Percentiles rank a stretch among this genome's conserved stretches.
Evolutionary conservation across 176 grass and related monocot species (phyloP).

Genomic region (Olyra latifolia): DNA sequence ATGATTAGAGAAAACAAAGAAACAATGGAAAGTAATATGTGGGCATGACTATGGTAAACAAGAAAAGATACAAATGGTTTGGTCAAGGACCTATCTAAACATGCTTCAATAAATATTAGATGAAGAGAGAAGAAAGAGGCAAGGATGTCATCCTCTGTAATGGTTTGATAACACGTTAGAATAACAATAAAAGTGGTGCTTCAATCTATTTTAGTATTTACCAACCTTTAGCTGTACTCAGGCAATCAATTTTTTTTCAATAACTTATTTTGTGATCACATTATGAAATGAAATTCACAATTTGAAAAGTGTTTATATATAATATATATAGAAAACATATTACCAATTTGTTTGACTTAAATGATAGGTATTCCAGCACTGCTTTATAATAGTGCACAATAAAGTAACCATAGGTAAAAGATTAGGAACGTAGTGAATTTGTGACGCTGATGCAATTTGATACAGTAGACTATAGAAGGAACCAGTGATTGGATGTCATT

Average conservation of each 20-base stretch:
- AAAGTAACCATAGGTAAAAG: not conserved
- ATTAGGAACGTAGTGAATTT: not conserved
- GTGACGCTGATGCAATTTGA: not conserved
- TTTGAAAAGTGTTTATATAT: not conserved
- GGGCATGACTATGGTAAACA: conserved; percentile 13
- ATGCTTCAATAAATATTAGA: not conserved
- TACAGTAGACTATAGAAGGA: not conserved
- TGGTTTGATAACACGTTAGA: not conserved
- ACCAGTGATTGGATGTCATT: not conserved
- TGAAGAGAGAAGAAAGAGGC: too few relatives aligned
- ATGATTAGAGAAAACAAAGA: not conserved
- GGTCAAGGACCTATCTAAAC: not conserved
- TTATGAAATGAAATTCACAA: not conserved
- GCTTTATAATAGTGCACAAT: not conserved
- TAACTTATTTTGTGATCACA: conserved; percentile 6
- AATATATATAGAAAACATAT: not conserved
- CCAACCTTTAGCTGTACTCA: not conserved
- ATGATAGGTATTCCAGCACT: not conserved
- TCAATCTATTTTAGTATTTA: not conserved
- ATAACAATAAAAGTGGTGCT: not conserved
- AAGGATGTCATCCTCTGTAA: conserved; percentile 4
- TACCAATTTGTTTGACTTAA: conserved; percentile 1
- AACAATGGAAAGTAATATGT: not conserved
- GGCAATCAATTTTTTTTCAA: not conserved
- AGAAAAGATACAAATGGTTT: not conserved